Conservation (phyloP, 1,284 basidiomycete species). For the Hypsizygus ulmarius region DNA sequence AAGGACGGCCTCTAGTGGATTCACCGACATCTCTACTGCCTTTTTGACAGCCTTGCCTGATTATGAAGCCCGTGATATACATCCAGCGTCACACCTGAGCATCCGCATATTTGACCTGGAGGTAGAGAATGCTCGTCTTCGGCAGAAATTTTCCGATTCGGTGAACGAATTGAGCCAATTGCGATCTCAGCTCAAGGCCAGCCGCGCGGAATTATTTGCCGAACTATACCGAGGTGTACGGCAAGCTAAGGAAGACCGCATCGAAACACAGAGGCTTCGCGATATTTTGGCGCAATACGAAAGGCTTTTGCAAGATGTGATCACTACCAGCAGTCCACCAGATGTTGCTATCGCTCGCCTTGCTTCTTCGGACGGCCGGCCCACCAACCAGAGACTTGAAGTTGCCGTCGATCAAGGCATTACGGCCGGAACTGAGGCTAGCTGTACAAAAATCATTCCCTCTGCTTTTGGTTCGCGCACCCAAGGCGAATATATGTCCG, state of each 20-base stretch:
- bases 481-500: conserved; percentile 50
- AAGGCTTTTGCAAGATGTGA: conserved; percentile 2
- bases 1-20: conserved; percentile 4
- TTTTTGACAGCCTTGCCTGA: conserved; percentile 12
- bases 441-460: conserved; percentile 28
- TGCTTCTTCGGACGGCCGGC: conserved; percentile 2
- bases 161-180: conserved; percentile 9
- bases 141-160: conserved; percentile 3
- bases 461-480: conserved; percentile 40
- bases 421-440: neutral
- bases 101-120: conserved; percentile 20
- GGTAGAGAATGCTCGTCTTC: conserved; percentile 20
- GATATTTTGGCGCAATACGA: conserved; percentile 10
- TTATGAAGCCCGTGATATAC: conserved; percentile 10
- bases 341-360: neutral
- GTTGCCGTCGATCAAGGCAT: conserved; percentile 27
- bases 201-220: conserved; percentile 20
- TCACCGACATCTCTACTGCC: conserved; percentile 11
- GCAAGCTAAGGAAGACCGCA: conserved; percentile 7
- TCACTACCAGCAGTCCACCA: conserved; percentile 5
- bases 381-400: conserved; percentile 32
- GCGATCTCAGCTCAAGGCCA: conserved; percentile 15
- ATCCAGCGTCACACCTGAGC: conserved; percentile 13
- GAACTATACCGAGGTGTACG: conserved; percentile 16
- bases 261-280: conserved; percentile 11